Base-by-base conservation (phyloP, 176 grass and related monocot species). In the Lolium rigidum region DNA sequence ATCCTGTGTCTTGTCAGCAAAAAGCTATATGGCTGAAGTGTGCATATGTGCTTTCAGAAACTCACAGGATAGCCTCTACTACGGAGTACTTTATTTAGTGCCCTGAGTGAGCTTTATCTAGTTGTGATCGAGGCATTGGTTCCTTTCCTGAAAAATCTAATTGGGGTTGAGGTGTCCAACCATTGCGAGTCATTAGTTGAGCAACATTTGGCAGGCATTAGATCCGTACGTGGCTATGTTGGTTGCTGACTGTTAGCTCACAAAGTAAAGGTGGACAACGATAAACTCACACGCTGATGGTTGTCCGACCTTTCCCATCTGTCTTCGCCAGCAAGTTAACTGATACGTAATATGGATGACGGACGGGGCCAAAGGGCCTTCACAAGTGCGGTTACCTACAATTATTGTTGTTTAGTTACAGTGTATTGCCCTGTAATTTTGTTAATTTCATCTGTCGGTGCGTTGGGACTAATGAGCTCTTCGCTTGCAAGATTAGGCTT, bases 241-340 rank as follows among this genome's bases (percentile, higher is more conserved):
- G 83, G 28, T 8, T 83, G 73, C 65, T 60, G 73, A 86, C 28
- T 90, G 28, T 82, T 17, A 24, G 38, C 49, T 70, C 83, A 90
- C 88, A 54, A 74, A 31, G 54, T 20, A 18, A 39, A 68, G 46
- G 18, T 12, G n/a, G 17, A 70, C 16, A 64, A 41, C 48, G 63
- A 77, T 86, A 63, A 55, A 56, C 26, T 77, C n/a, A 35, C 44
- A 10, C 9, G 48, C 62, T 28, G 4, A 6, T 28, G 61, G 11
- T 22, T 9, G 10, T 60, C n/a, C 22, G 3, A 13, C 58, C 25
- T 62, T 62, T 62, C 22, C 21, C 10, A 25, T 62, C 59, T 60
- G n/a, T 62, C 59, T 62, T 62, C 21, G 10, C 10, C 21, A 62
- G 11, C 1, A 60, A 60, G 10, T 65, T 65, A 65, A 65, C 5